Conservation (phyloP, 768 basidiomycete genomes). For the Collybia sordida region DNA sequence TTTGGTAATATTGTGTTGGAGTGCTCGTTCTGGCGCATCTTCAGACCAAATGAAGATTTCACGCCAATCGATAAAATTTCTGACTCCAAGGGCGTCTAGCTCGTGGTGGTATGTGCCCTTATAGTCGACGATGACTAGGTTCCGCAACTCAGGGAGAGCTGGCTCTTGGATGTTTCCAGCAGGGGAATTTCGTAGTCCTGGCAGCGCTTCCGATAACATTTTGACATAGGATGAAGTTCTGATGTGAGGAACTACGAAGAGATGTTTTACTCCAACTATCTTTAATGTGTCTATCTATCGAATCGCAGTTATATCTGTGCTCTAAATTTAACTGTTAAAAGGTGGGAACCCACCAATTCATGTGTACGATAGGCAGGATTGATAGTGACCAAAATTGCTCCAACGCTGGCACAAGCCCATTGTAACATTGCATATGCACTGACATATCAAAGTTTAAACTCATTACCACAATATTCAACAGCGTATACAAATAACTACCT, state of each 20-base stretch:
- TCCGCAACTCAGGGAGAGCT: slow-evolving; percentile 58
- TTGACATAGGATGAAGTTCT: slow-evolving; percentile 64
- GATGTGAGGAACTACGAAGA: slow-evolving; percentile 71
- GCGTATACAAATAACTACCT: slow-evolving; percentile 46
- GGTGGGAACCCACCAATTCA: slow-evolving; percentile 57
- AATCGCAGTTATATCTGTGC: slow-evolving; percentile 2
- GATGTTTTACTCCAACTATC: slow-evolving; percentile 63
- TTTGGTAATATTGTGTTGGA: slow-evolving; percentile 40
- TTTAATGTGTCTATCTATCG: slow-evolving; percentile 58
- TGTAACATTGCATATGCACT: slow-evolving; percentile 81
- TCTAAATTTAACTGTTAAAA: not conserved
- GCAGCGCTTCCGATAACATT: slow-evolving; percentile 57
- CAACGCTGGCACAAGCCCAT: slow-evolving; percentile 84
- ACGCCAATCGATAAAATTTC: slow-evolving; percentile 64
- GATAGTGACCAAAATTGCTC: slow-evolving; percentile 80
- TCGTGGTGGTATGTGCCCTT: slow-evolving; percentile 34
- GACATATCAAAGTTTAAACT: slow-evolving; percentile 1
- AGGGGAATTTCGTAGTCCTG: slow-evolving; percentile 45
- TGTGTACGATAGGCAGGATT: slow-evolving; percentile 77
- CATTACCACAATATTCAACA: not conserved
- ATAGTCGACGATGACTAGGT: slow-evolving; percentile 70
- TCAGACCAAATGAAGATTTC: slow-evolving; percentile 73
- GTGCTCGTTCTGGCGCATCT: slow-evolving; percentile 38
- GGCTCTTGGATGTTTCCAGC: slow-evolving; percentile 60
- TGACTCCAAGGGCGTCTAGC: slow-evolving; percentile 41